Evolutionary conservation across 495 filamentous ascomycete species (phyloP), one percentile per base, ranked within the genome.

Genomic region (Staphylotrichum longicolle): DNA sequence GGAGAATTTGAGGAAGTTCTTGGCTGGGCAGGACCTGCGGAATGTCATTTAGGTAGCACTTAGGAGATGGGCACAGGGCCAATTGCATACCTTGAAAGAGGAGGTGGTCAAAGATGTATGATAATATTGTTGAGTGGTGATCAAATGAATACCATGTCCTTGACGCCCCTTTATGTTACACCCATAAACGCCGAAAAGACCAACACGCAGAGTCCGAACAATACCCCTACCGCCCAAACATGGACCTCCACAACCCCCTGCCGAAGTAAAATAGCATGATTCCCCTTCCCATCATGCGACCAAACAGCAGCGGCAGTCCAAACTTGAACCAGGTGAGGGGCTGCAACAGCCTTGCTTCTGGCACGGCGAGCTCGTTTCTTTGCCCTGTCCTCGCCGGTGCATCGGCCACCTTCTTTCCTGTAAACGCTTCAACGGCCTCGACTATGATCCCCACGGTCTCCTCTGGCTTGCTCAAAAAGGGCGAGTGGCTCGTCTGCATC

Each of bases 1-100:
- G 51, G 75, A 79, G 57, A 86, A 86, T 44, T 48, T 86, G 66
- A 67, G 79, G 42, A 62, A 75, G 59, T 80, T 83, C 57, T 53
- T 85, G 62, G 82, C 81, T 5, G 75, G 73, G 2, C 80, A 84
- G 77, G 67, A 72, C 62, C 57, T 86, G 64, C 77, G 72, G 68
- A 86, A 86, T 66, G 54, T 76, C 20, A 73, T 85, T 44, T 79
- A 68, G 66, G 62, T 27, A 27, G 20, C 20, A 27, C 20, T 0
- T 27, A 27, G 20, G 20, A 27, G 20, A 27, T 27, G 20, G 20
- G 20, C 20, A 27, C 20, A 1, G 20, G 20, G 20, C 20, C 1
- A 1, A 27, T 27, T 27, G 20, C 20, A 27, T 27, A 27, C 20
- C 20, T 27, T 27, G 20, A 27, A 27, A 27, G 20, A 27, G 20